Conservation (phyloP, 768 basidiomycete species). For the Leccinum sublutescens region DNA sequence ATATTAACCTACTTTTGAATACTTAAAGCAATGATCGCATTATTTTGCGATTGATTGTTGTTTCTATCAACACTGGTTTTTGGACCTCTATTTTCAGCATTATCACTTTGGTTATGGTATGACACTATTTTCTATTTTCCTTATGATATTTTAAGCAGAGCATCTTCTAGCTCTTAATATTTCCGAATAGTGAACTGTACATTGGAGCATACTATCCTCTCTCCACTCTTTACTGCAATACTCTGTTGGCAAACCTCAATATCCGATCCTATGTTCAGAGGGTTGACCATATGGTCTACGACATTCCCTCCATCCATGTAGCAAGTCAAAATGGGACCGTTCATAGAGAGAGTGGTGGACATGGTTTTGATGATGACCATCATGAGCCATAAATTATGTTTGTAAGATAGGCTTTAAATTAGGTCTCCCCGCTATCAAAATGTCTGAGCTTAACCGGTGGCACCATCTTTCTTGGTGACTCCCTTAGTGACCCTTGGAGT, state of each 20-base stretch:
- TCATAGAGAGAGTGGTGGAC: not conserved
- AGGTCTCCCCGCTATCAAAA: too few relatives aligned
- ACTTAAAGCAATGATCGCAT: not conserved
- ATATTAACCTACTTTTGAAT: not conserved
- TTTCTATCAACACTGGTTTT: not conserved
- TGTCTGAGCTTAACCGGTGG: constrained; percentile 32
- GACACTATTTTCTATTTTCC: not conserved
- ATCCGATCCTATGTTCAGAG: not conserved
- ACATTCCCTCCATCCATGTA: not conserved
- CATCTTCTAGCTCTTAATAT: not conserved
- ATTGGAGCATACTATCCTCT: not conserved
- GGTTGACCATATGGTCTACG: not conserved
- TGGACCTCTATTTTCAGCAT: not conserved
- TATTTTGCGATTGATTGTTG: not conserved
- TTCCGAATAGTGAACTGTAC: not conserved
- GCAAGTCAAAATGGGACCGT: not conserved
- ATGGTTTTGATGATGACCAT: not conserved
- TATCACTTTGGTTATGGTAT: not conserved
- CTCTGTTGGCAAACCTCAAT: not conserved
- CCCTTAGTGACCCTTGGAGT: constrained; percentile 56
- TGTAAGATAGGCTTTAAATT: not conserved
- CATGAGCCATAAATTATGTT: not conserved
- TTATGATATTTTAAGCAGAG: not conserved
- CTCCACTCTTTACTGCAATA: not conserved
- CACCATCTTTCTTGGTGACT: constrained; percentile 63